Base-by-base conservation (phyloP, 345 rosid species). In the Eutrema japonicum region DNA sequence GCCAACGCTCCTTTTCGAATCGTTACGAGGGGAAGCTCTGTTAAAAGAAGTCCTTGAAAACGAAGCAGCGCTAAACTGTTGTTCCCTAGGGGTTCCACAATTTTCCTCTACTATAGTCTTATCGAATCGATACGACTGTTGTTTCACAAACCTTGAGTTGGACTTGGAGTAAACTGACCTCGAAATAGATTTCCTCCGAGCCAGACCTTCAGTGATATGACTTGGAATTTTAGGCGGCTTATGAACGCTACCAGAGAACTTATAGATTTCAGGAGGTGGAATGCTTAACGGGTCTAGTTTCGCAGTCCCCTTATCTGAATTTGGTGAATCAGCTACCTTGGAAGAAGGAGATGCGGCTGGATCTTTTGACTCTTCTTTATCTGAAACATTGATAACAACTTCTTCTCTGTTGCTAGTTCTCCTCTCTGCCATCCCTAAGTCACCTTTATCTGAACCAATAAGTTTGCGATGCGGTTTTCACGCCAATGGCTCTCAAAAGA, bases 111-210 rank as follows among this genome's bases (percentile, higher is more conserved):
- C 71, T 33, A 42, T 49, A 50, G 53, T 60, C 40, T 74, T 48
- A 78, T 90, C 86, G 43, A 65, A 38, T 13, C 73, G 37, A 37
- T 30, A 77, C n/a, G 86, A 79, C 27, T 29, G 22, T 65, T 83
- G 96, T 37, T 85, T 93, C 11, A 82, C 92, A 64, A 93, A 93
- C 76, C 98, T 85, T 22, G 96, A 91, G 74, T 89, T 93, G n/a
- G 93, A 82, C 75, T 86, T 93, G 32, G 89, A 87, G 81, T 79
- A 83, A 59, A 62, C 76, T 7, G 96, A 87, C 82, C 90, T 79
- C 4, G 79, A 27, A 16, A 90, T n/a, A 22, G 96, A 71, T 70
- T 70, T 88, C 52, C 81, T 81, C 29, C 87, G 61, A n/a, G 29
- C n/a, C 12, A 84, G 73, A 42, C 82, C 77, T 38, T 83, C 90